Evolutionary conservation across 2,329 filamentous ascomycete species (phyloP).

Genomic region (Colletotrichum lupini): DNA sequence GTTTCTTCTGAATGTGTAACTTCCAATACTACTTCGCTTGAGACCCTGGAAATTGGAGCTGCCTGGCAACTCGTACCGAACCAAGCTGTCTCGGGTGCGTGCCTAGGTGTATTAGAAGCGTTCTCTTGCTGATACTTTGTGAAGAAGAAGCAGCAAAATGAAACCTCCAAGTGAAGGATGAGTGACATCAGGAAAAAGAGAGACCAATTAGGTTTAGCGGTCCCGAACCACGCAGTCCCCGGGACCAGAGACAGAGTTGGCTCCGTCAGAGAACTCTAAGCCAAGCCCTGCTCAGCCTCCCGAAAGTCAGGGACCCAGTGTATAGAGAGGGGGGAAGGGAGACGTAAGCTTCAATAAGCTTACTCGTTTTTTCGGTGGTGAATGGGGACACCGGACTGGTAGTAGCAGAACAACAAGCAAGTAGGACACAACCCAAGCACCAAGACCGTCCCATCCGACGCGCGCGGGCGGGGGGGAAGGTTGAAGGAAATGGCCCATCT

Average conservation of each 20-base stretch:
- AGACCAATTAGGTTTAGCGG: conserved; percentile 6
- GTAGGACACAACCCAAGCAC: not conserved
- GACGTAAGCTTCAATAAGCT: conserved; percentile 35
- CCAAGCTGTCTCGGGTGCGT: not conserved
- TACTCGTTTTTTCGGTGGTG: conserved; percentile 5
- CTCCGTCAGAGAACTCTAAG: conserved; percentile 23
- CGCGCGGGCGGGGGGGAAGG: not conserved
- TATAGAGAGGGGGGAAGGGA: conserved; percentile 9
- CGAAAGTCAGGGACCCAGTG: not conserved
- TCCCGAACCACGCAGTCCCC: not conserved
- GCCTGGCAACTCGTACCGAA: not conserved
- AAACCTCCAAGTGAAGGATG: not conserved
- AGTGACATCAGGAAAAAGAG: conserved; percentile 5
- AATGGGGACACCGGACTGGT: not conserved
- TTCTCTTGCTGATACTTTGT: not conserved
- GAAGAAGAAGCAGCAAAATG: no score
- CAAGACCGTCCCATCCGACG: conserved; percentile 7
- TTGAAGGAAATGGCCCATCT: no score
- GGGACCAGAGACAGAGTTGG: not conserved
- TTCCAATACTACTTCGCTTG: no score
- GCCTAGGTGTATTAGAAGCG: not conserved
- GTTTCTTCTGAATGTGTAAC: not conserved
- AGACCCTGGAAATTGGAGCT: not conserved
- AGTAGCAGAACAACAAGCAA: not conserved
- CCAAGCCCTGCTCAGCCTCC: conserved; percentile 25